Percentiles rank a stretch among this genome's conserved stretches.
Evolutionary conservation across 495 filamentous ascomycete genomes (phyloP).

Genomic region (Chaetomidium leptoderma): DNA sequence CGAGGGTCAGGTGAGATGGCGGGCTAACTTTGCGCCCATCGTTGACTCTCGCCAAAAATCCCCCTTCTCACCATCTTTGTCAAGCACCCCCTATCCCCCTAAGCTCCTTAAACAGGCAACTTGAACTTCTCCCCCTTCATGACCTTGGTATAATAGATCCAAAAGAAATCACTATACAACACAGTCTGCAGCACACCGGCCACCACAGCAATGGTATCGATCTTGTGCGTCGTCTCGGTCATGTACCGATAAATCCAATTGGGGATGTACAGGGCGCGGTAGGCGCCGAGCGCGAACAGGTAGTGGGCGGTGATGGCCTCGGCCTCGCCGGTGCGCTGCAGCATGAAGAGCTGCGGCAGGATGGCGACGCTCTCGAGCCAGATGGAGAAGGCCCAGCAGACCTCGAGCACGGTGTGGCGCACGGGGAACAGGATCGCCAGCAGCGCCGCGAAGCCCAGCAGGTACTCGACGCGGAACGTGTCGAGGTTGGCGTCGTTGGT

Average conservation of each 20-base stretch:
- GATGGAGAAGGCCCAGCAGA: constrained; percentile 94
- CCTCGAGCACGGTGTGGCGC: constrained; percentile 66
- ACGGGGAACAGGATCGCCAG: constrained; percentile 82
- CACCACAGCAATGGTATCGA: constrained; percentile 76
- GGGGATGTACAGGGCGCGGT: constrained; percentile 92
- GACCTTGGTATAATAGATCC: constrained; percentile 96
- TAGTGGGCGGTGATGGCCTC: constrained; percentile 99
- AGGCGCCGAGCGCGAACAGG: constrained; percentile 88
- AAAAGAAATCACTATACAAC: constrained; percentile 98
- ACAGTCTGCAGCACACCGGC: constrained; percentile 91
- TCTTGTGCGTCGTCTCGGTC: constrained; percentile 58
- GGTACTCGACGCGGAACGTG: constrained; percentile 92
- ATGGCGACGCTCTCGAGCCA: constrained; percentile 97
- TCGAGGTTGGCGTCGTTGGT: constrained; percentile 94
- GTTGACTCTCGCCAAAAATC: neutral
- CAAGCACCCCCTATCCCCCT: neutral
- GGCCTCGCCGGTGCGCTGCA: constrained; percentile 94
- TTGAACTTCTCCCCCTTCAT: constrained; percentile 87
- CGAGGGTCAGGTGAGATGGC: neutral
- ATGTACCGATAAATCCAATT: constrained; percentile 95
- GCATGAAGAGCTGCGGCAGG: constrained; percentile 93
- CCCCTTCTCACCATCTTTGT: no score
- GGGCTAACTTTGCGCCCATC: neutral
- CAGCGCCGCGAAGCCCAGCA: constrained; percentile 72
- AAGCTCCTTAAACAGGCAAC: constrained; percentile 61